Base-by-base conservation (phyloP, 2,329 filamentous ascomycete species). In the Acarospora socialis region DNA sequence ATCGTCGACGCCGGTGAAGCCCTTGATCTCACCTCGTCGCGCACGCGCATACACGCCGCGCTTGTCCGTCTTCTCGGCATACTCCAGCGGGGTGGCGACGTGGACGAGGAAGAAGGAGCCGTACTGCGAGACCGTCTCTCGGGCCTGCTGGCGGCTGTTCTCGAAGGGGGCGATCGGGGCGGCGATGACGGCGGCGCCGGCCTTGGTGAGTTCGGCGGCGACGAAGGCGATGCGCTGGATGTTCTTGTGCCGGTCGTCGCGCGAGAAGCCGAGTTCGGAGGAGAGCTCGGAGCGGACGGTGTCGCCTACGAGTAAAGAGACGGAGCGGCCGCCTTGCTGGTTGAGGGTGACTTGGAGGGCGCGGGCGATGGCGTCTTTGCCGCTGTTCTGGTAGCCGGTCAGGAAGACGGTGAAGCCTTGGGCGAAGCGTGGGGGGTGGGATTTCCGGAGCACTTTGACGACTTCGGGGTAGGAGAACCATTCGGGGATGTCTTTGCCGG, bases 401-500 rank as follows among this genome's bases (percentile, higher is more conserved):
- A 98, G 70, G 76, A 98, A 94, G 60, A 98, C 72, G 42, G 90
- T 95, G 73, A 98, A 98, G 43, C 90, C 90, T 67, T 98, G 92
- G 52, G 78, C 72, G 48, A 73, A 77, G 45, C 90, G 81, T 31
- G 92, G 75, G 30, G 87, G 90, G 67, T 95, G 90, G 46, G 87
- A 92, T 66, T 98, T 86, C 50, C 90, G 78, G 40, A 98, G 78
- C 30, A 95, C 90, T 59, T 76, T 77, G 61, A 98, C 90, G 47
- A 98, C 90, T 66, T 98, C 90, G 41, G 90, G 87, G 68, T 98
- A 98, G 19, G 90, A 95, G 72, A 98, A 98, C 90, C 90, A 98
- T 61, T 92, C 84, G 46, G 90, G 90, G 48, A 98, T 98, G 47
- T 92, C 83, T 49, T 81, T 81, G 47, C 90, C 90, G 39, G 80